phyloP scores from a whole-genome alignment of 2,329 filamentous ascomycete species.

The Monosporascus ibericus region DNA sequence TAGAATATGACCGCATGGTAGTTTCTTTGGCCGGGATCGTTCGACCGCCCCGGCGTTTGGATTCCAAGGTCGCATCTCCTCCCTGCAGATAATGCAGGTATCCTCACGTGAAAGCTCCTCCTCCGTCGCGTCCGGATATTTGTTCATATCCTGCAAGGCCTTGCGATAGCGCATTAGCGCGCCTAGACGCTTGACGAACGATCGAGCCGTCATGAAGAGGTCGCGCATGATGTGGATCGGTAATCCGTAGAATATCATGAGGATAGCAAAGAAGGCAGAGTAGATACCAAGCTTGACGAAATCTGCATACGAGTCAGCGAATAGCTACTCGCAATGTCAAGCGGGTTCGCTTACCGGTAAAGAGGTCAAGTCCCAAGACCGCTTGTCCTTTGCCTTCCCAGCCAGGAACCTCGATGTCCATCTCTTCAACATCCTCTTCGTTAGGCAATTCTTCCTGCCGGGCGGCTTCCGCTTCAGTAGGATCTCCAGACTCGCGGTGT shows the following conservation, averaged over 20 bases:
- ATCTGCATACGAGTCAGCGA: constrained; percentile 45
- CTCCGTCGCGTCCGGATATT: constrained; percentile 82
- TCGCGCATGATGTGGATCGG: constrained; percentile 97
- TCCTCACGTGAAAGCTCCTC: constrained; percentile 83
- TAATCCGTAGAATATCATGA: constrained; percentile 88
- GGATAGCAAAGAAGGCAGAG: constrained; percentile 84
- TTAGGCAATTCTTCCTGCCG: constrained; percentile 48
- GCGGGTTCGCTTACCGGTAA: constrained; percentile 56
- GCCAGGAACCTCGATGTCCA: constrained; percentile 89
- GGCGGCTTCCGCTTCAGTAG: constrained; percentile 41
- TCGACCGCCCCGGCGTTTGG: constrained; percentile 66
- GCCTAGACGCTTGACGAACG: constrained; percentile 82
- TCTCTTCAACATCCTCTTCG: constrained; percentile 78
- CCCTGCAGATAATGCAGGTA: constrained; percentile 95
- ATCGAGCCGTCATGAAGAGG: constrained; percentile 86
- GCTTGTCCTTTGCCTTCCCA: constrained; percentile 96
- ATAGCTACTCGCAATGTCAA: background rate
- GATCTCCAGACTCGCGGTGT: constrained; percentile 39
- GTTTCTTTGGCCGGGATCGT: constrained; percentile 82
- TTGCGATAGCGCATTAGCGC: constrained; percentile 87
- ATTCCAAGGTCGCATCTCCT: constrained; percentile 85
- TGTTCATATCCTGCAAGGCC: constrained; percentile 90
- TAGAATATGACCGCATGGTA: constrained; percentile 92
- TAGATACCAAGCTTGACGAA: constrained; percentile 89
- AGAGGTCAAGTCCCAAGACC: constrained; percentile 80